phyloP scores from a whole-genome alignment of 495 filamentous ascomycete genomes.

The Trichoderma asperelloides region DNA sequence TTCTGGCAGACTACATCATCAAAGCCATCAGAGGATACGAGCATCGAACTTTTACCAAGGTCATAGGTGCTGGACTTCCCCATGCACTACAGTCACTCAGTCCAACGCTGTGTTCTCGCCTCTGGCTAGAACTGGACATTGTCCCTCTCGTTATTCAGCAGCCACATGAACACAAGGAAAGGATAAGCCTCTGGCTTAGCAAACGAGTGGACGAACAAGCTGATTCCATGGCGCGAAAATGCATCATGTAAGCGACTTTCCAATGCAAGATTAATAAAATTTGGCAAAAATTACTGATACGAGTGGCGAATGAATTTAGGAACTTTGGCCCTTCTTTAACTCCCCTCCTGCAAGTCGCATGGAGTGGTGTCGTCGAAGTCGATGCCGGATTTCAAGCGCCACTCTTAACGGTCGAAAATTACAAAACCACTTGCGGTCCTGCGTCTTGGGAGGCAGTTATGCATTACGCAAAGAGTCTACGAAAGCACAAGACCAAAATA shows the following conservation, averaged over 20 bases:
- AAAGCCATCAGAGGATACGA: constrained; percentile 46
- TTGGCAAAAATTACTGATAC: neutral
- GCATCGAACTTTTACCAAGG: constrained; percentile 55
- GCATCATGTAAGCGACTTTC: constrained; percentile 45
- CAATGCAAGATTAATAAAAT: constrained; percentile 5
- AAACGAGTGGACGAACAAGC: constrained; percentile 72
- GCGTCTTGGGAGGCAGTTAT: constrained; percentile 63
- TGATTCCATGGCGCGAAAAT: constrained; percentile 78
- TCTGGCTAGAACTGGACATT: constrained; percentile 75
- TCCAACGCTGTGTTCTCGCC: constrained; percentile 56
- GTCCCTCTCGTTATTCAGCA: constrained; percentile 51
- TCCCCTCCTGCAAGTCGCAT: constrained; percentile 68
- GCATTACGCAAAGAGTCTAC: constrained; percentile 59
- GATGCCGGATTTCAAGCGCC: constrained; percentile 57
- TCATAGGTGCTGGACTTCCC: constrained; percentile 55
- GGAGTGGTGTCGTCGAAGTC: constrained; percentile 64
- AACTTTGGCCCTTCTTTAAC: constrained; percentile 68
- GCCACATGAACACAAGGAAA: constrained; percentile 34
- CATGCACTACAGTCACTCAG: constrained; percentile 39
- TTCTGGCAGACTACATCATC: constrained; percentile 47
- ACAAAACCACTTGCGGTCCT: constrained; percentile 49
- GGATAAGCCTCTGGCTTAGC: constrained; percentile 39
- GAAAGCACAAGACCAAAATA: constrained; percentile 55
- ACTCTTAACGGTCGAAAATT: constrained; percentile 53
- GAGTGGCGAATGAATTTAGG: constrained; percentile 29